Percentiles rank a stretch among this genome's conserved stretches.
Evolutionary conservation across 176 grass and related monocot genomes (phyloP).

Genomic region (Oryza meridionalis): DNA sequence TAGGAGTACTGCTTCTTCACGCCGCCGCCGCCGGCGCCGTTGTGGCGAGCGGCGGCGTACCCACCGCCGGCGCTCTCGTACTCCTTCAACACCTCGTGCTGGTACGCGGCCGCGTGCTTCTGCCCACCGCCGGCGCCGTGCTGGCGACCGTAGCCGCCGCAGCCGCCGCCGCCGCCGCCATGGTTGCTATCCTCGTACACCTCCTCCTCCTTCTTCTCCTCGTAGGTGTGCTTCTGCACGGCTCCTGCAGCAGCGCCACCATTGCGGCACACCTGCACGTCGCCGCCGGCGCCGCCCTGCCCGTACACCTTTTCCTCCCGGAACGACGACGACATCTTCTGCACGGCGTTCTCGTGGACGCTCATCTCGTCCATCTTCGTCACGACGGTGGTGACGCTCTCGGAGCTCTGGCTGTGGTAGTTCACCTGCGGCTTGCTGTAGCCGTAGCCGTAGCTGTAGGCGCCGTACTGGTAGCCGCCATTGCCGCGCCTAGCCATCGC

Average conservation of each 20-base stretch:
- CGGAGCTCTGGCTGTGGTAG: conserved; percentile 35
- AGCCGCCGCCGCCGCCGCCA: not conserved
- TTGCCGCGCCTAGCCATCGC: not conserved
- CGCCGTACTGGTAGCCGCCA: conserved; percentile 13
- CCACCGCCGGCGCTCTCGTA: no score
- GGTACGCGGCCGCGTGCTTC: not conserved
- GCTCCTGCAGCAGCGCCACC: not conserved
- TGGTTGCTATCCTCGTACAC: not conserved
- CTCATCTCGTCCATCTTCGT: conserved; percentile 37
- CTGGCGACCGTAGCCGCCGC: not conserved
- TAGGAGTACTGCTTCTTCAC: no score
- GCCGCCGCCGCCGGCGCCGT: no score
- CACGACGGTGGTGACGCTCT: conserved; percentile 44
- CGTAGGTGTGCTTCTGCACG: conserved; percentile 10
- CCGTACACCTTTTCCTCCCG: conserved; percentile 17
- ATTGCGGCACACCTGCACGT: not conserved
- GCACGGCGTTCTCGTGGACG: conserved; percentile 29
- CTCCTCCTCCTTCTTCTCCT: not conserved
- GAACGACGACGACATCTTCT: not conserved
- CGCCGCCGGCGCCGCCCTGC: not conserved
- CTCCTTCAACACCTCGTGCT: no score
- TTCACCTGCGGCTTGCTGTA: conserved; percentile 38
- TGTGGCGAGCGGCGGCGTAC: not conserved
- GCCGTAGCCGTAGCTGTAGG: conserved; percentile 13
- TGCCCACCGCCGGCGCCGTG: not conserved